Evolutionary conservation across 306 rosid genomes (phyloP), one percentile per base, ranked within the genome.

Genomic region (Gastrolobium bilobum): DNA sequence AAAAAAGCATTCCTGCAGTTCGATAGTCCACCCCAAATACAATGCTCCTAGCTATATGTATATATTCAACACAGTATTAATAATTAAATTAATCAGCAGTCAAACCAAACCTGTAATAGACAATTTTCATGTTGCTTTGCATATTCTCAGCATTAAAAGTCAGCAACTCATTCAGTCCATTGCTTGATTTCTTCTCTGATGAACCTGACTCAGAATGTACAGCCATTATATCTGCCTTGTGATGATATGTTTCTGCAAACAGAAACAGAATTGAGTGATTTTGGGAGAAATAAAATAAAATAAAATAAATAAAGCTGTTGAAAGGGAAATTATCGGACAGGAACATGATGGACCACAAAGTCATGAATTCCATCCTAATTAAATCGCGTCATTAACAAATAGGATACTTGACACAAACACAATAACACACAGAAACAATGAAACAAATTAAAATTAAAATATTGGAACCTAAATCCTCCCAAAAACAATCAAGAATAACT

Each of bases 121-220:
- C 87, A 29, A 80, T 65, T 67, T 93, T 95, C 90, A 93, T 81
- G 88, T 95, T 93, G 88, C 87, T 90, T 79, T 93, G 99, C 94
- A 95, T 75, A 85, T 90, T 92, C 87, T 95, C 99, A 31, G 92
- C 89, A 86, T 90, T 93, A 73, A 91, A 90, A 75, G 90, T 89
- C 42, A 90, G 87, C 54, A 91, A 47, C 57, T 87, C 97, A 80
- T 85, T 82, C 58, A 73, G 4, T 50, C 84, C 87, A 10, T 88
- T 92, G 81, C 85, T 69, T 63, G 91, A 84, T 85, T 95, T 95
- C 88, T 90, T 95, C 76, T 75, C 94, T 15, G 84, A 81, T 46
- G 87, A 76, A 82, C 80, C 78, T 13, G 88, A 84, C 54, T 88
- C 93, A n/a, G 76, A 76, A 75, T 84, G 89, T 68, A 82, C 94